These are phyloP conservation scores for Pisolithus orientalis DNA, from an alignment of 768 basidiomycete species.

Conservation along the genomic window DNA sequence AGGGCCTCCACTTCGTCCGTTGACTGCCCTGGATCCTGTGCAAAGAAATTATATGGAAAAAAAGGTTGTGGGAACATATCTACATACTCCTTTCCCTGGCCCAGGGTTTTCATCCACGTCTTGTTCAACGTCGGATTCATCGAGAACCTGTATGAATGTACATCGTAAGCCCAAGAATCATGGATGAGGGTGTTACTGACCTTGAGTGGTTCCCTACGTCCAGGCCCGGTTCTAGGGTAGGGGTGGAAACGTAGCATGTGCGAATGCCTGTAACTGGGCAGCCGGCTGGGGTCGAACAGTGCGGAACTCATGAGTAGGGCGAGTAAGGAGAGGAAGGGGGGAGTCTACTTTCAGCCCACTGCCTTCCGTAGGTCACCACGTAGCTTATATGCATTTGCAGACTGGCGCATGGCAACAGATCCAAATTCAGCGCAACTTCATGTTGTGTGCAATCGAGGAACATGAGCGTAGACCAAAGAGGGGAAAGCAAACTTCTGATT, in stretches of 20 bases:
- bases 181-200: not conserved
- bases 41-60: not conserved
- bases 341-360: not conserved
- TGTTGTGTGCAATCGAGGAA: not conserved
- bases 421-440: not conserved
- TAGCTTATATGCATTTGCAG: not conserved
- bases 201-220: not conserved
- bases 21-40: not conserved
- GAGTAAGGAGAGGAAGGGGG: not conserved
- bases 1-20: not conserved
- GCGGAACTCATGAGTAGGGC: not conserved
- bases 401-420: not conserved
- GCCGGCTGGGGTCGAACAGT: not conserved
- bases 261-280: constrained; percentile 6
- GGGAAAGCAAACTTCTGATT: not conserved
- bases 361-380: not conserved
- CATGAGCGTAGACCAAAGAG: not conserved
- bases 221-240: constrained; percentile 2
- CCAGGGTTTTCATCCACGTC: not conserved
- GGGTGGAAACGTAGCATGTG: constrained; percentile 9
- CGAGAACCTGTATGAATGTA: not conserved
- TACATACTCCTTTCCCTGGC: not conserved
- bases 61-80: not conserved
- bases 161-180: not conserved
- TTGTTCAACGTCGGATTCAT: not conserved